Conservation (phyloP, 2,329 filamentous ascomycete species). For the Epichloe coenophiala region DNA sequence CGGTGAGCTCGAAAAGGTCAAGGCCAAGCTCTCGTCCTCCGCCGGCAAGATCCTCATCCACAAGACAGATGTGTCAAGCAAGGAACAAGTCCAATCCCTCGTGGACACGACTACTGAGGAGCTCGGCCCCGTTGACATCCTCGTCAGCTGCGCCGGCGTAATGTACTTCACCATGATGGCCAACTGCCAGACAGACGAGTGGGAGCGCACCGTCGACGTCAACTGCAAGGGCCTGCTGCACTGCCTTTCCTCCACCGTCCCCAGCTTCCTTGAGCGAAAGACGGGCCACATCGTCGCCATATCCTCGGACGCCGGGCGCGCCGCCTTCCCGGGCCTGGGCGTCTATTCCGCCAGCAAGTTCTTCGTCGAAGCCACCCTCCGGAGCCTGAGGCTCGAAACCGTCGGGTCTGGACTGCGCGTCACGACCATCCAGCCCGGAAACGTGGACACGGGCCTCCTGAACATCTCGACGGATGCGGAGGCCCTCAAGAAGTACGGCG, state of each 20-base stretch:
- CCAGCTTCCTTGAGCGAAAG: constrained; percentile 56
- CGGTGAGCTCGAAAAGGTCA: constrained; percentile 54
- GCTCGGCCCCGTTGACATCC: constrained; percentile 62
- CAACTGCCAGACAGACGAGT: constrained; percentile 58
- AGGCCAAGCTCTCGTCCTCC: constrained; percentile 40
- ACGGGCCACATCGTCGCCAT: constrained; percentile 66
- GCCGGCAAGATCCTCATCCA: constrained; percentile 55
- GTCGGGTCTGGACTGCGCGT: constrained; percentile 60
- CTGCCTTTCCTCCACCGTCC: constrained; percentile 55
- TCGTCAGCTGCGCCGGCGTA: constrained; percentile 69
- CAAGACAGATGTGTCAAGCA: constrained; percentile 60
- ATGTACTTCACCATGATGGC: constrained; percentile 89
- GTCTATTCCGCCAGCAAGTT: constrained; percentile 78
- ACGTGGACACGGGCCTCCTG: constrained; percentile 59
- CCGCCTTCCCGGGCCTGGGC: constrained; percentile 68
- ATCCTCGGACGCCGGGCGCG: constrained; percentile 68
- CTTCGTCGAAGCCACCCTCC: constrained; percentile 74
- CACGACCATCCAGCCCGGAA: constrained; percentile 64
- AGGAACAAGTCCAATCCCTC: constrained; percentile 51
- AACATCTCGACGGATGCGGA: constrained; percentile 64
- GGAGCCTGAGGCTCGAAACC: constrained; percentile 61
- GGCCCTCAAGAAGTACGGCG: constrained; percentile 66
- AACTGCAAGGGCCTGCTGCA: constrained; percentile 76
- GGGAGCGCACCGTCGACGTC: constrained; percentile 71
- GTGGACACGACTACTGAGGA: constrained; percentile 43